Conservation (phyloP, 331 rosid genomes). For the Rosa hybrid region DNA sequence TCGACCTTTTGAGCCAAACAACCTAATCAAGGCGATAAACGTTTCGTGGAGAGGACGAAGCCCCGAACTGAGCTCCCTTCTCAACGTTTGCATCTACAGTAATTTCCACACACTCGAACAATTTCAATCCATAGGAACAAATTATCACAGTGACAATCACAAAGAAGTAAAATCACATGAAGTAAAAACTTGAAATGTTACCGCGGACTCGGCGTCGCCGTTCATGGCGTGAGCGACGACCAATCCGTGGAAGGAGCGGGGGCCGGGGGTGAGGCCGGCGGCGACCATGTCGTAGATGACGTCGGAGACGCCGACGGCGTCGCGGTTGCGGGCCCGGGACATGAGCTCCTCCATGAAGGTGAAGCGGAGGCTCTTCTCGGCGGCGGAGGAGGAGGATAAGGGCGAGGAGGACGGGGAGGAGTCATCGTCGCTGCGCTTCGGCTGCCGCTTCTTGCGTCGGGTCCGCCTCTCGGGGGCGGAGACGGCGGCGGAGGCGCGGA, state of each 20-base stretch:
- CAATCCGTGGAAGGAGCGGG: constrained; percentile 91
- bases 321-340: constrained; percentile 73
- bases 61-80: constrained; percentile 84
- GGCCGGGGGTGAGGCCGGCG: constrained; percentile 90
- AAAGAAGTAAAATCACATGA: no score
- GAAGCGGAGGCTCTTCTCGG: constrained; percentile 79
- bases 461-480: constrained; percentile 59
- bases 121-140: no score
- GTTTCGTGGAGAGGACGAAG: constrained; percentile 92
- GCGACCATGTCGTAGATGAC: constrained; percentile 94
- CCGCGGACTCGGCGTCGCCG: constrained; percentile 79
- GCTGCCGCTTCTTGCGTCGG: constrained; percentile 55
- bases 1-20: constrained; percentile 75
- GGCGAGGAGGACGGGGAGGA: neutral
- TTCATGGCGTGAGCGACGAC: constrained; percentile 72
- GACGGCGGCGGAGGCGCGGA: constrained; percentile 47
- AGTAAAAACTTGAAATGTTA: constrained; percentile 16
- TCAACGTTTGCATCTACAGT: constrained; percentile 72
- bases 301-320: constrained; percentile 63
- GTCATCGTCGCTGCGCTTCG: constrained; percentile 50
- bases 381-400: constrained; percentile 25
- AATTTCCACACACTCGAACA: neutral
- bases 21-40: constrained; percentile 68
- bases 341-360: constrained; percentile 97
- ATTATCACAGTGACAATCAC: no score